These are phyloP conservation scores for Tephrocybe rancida DNA, from an alignment of 768 basidiomycete genomes.

Conservation along the genomic window DNA sequence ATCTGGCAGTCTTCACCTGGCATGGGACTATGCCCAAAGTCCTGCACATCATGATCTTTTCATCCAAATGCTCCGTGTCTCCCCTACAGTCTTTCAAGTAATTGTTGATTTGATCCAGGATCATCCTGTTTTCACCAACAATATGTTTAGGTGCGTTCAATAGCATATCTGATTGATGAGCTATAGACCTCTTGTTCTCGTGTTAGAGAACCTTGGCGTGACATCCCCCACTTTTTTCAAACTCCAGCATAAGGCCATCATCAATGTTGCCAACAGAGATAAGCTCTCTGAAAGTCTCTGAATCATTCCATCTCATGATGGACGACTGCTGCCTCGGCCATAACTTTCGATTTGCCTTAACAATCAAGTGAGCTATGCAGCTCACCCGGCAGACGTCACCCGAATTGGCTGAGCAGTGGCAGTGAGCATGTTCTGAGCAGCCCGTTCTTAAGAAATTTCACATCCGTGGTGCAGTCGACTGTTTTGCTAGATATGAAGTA, in stretches of 20 bases:
- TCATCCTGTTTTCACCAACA: no score
- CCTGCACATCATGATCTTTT: slow-evolving; percentile 6
- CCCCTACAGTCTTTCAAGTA: background rate
- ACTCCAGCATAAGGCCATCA: slow-evolving; percentile 61
- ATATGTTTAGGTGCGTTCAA: no score
- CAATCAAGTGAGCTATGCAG: slow-evolving; percentile 50
- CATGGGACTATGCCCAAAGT: slow-evolving; percentile 8
- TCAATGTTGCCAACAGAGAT: slow-evolving; percentile 56
- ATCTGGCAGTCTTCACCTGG: slow-evolving; percentile 9
- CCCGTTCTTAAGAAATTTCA: slow-evolving; percentile 57
- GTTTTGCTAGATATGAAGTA: slow-evolving; percentile 58
- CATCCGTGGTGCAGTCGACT: slow-evolving; percentile 60
- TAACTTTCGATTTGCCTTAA: slow-evolving; percentile 38
- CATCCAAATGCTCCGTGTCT: background rate
- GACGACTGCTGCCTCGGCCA: slow-evolving; percentile 30
- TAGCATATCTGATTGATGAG: no score
- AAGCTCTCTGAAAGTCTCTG: slow-evolving; percentile 50
- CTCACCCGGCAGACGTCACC: slow-evolving; percentile 39
- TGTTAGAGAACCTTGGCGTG: slow-evolving; percentile 77
- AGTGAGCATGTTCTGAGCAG: slow-evolving; percentile 38
- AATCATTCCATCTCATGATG: slow-evolving; percentile 48
- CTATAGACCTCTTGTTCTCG: slow-evolving; percentile 74
- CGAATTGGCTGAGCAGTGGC: slow-evolving; percentile 24
- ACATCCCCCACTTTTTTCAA: slow-evolving; percentile 53
- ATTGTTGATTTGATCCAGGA: no score